Base-by-base conservation (phyloP, 108 stramenopile genomes). In the Conticribra weissflogii region DNA sequence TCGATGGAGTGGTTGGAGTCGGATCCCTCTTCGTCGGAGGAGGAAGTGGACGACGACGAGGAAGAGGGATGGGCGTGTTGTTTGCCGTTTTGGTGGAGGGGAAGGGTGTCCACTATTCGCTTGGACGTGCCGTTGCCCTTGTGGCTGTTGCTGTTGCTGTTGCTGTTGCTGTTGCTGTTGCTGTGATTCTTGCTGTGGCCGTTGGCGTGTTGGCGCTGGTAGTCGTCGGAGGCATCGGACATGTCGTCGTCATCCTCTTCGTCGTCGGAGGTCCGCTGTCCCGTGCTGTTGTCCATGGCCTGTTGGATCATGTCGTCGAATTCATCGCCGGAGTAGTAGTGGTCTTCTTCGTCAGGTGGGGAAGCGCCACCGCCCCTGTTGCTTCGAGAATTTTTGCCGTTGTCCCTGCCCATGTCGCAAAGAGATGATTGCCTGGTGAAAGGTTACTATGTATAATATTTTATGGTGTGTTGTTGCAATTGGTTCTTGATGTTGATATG, bases 251-350 rank as follows among this genome's bases (percentile, higher is more conserved):
- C 23, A 44, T 34, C 15, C 22, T 54, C 16, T 17, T 66, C 34
- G 23, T 17, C 34, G 34, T 24, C 12, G 33, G 45, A 17, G 33
- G 12, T 7, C 17, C 54, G 30, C 33, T 2, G 19, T 9, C 56
- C 8, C 30, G 21, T 0, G 31, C 19, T 23, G 52, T 53, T 33
- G 52, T 62, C 30, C 41, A 72, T 62, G 33, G 56, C 76, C 7
- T 58, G 30, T 1, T 32, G 52, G 22, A 78, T 78, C 52, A 70
- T 29, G 23, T 66, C 77, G 49, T 78, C 77, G 52, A 78, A 78
- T 17, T 65, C 69, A 29, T 71, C 69, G 1, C 36, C 69, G 15
- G 23, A 46, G 58, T 66, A 74, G 32, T 60, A 66, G 36, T 41
- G 36, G 12, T 41, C 36, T 5, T 12, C 36, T 5, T 41, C 12